These are phyloP conservation scores for Xylaria multiplex DNA, from an alignment of 2,329 filamentous ascomycete genomes.

Conservation along the genomic window DNA sequence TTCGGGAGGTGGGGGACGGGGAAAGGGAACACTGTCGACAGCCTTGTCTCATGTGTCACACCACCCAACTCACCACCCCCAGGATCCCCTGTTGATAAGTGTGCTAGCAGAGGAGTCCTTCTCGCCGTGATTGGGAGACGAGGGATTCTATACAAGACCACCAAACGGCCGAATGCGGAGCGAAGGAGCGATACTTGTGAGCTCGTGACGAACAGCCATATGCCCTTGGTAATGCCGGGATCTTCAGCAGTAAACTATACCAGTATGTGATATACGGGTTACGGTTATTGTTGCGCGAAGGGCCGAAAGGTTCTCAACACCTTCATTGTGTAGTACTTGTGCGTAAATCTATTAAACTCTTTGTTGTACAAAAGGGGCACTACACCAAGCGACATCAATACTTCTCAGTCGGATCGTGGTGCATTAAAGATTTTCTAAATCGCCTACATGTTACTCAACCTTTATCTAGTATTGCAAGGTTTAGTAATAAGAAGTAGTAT, in stretches of 20 bases:
- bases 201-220: slow-evolving; percentile 6
- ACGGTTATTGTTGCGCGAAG: background rate
- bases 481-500: background rate
- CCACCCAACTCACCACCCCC: slow-evolving; percentile 1
- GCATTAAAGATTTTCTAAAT: background rate
- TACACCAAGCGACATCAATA: background rate
- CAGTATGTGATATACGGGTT: background rate
- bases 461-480: background rate
- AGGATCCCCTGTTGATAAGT: background rate
- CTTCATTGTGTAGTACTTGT: background rate
- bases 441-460: background rate
- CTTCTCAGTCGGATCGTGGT: slow-evolving; percentile 1
- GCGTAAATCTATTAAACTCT: background rate
- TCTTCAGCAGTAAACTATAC: too few relatives aligned
- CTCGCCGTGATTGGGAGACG: background rate
- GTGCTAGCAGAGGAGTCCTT: background rate
- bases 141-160: background rate
- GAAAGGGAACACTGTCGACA: slow-evolving; percentile 8
- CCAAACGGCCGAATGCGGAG: slow-evolving; percentile 20
- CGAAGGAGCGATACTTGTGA: slow-evolving; percentile 22
- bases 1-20: background rate
- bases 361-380: background rate
- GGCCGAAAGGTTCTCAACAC: background rate
- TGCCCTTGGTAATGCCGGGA: background rate
- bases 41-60: slow-evolving; percentile 29